Base-by-base conservation (phyloP, 371 early-diverging fungal species). In the Actinomortierella ambigua region DNA sequence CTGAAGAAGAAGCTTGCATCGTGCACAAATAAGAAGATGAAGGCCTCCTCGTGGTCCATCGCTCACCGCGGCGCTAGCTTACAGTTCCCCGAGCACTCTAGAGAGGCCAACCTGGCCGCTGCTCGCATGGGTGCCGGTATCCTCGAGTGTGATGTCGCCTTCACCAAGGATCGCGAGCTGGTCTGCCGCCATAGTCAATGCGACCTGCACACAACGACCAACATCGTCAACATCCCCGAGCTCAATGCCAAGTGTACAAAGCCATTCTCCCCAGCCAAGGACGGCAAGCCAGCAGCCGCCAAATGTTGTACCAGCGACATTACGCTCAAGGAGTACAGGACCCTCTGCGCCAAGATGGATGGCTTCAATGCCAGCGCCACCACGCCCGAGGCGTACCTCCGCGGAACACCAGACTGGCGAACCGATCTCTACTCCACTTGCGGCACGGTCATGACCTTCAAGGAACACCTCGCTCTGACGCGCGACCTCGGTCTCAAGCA, bases 21-120 rank as follows among this genome's bases (percentile, higher is more conserved):
- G 17, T 50, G 51, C 51, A 50, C 29, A 29, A 18, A 50, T 17
- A 50, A 50, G 51, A 7, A 50, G 24, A 50, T 50, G 15, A 50
- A 50, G 51, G n/a, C 51, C 51, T 50, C 51, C 51, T 50, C 51
- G 28, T 50, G 51, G 51, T 50, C 51, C 24, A 50, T 50, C 51
- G 51, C 51, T 50, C 51, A 50, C 17, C 51, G 51, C 7, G 51
- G 51, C 8, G 51, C 28, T 50, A 2, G 27, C 51, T 28, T 50
- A 17, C 51, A 50, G 51, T 50, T 50, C 51, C 51, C 51, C 51
- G 51, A 50, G 51, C 51, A 50, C 51, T 50, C 51, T 50, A 50
- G 51, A 50, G 51, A 50, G 51, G 1, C 51, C 51, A 0, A 26
- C n/a, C 24, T 50, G 51, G 51, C 51, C 51, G 51, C 51, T 50